These are phyloP conservation scores for Pseudonitzschia multiseries DNA, from an alignment of 108 stramenopile genomes.

Conservation along the genomic window DNA sequence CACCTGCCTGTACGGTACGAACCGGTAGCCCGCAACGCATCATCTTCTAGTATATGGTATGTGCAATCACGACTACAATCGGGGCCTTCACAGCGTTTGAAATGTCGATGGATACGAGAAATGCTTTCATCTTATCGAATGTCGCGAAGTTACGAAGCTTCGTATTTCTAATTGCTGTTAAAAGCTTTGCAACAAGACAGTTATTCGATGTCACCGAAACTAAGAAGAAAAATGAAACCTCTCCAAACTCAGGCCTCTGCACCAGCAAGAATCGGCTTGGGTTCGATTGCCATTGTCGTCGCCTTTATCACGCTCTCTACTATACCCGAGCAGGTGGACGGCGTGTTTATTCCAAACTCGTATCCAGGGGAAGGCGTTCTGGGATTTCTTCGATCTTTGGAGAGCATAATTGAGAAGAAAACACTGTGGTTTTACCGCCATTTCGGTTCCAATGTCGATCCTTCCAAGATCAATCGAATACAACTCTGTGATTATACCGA, in stretches of 20 bases:
- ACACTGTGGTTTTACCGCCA: slow-evolving; percentile 33
- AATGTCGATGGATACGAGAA: no score
- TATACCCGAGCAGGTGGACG: background rate
- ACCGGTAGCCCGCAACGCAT: no score
- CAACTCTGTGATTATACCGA: slow-evolving; percentile 29
- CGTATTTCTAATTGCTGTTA: no score
- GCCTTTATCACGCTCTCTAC: background rate
- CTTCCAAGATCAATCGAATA: slow-evolving; percentile 20
- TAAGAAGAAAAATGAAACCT: background rate
- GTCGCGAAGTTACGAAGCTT: no score
- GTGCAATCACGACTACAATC: no score
- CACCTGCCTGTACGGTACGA: no score
- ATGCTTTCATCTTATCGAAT: no score
- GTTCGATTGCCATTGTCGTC: background rate
- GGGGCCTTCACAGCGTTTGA: no score
- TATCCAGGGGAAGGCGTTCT: slow-evolving; percentile 27
- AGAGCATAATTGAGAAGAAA: slow-evolving; percentile 23
- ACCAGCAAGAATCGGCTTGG: background rate
- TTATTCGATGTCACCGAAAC: background rate
- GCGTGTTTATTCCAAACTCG: background rate
- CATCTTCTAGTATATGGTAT: no score
- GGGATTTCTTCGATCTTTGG: slow-evolving; percentile 26
- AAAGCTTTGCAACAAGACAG: background rate
- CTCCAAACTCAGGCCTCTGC: background rate
- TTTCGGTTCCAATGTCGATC: slow-evolving; percentile 29